Evolutionary conservation across 2,329 filamentous ascomycete species (phyloP).

Genomic region (Neophaeococcomyces mojaviensis): DNA sequence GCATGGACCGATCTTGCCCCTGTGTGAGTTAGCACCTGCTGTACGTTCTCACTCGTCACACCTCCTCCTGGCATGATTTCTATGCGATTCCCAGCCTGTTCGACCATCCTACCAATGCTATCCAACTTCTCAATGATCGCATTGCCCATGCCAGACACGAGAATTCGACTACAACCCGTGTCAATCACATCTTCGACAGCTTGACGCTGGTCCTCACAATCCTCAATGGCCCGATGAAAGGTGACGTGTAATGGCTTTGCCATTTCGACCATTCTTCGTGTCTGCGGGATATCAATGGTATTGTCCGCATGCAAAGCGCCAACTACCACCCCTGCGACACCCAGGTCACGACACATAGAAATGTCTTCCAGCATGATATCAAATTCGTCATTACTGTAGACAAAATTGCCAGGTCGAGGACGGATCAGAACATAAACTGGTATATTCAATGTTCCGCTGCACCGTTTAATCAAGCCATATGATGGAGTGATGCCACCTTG

Average conservation of each 20-base stretch:
- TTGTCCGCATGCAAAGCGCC: conserved; percentile 35
- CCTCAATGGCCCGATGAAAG: conserved; percentile 50
- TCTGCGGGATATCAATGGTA: conserved; percentile 36
- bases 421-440: conserved; percentile 50
- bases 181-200: conserved; percentile 33
- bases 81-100: conserved; percentile 23
- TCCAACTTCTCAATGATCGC: conserved; percentile 31
- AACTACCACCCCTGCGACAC: conserved; percentile 44
- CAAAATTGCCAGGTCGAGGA: conserved; percentile 41
- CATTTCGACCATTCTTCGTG: conserved; percentile 34
- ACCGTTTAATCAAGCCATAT: conserved; percentile 22
- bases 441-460: conserved; percentile 22
- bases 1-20: conserved; percentile 1
- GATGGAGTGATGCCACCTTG: conserved; percentile 38
- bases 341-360: conserved; percentile 25
- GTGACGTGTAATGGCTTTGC: conserved; percentile 42
- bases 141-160: conserved; percentile 41
- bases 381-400: conserved; percentile 37
- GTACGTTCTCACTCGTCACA: conserved; percentile 39
- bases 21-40: not conserved
- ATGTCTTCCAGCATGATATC: conserved; percentile 38
- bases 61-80: conserved; percentile 46
- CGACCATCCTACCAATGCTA: conserved; percentile 25
- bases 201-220: conserved; percentile 13
- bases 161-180: conserved; percentile 40